Percentiles rank a stretch among this genome's conserved stretches.
Evolutionary conservation across 2,329 filamentous ascomycete species (phyloP).

Genomic region (Penicillium sp.): DNA sequence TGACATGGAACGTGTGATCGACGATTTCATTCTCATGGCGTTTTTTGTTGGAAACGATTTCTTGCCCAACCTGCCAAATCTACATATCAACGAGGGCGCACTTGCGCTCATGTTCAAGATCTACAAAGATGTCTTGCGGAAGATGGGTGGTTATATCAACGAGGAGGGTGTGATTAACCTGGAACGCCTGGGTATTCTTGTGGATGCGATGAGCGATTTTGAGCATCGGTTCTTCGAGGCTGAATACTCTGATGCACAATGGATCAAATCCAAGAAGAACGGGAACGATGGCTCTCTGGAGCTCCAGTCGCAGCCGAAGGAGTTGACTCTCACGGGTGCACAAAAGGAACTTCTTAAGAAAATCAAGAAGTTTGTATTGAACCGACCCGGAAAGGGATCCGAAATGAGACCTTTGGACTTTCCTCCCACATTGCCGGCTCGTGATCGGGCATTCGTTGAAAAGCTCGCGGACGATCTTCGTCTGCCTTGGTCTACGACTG

Average conservation of each 20-base stretch:
- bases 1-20: slow-evolving; percentile 93
- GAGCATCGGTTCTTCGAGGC: slow-evolving; percentile 91
- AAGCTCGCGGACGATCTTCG: slow-evolving; percentile 71
- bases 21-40: slow-evolving; percentile 99
- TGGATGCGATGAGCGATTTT: slow-evolving; percentile 81
- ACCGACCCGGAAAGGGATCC: slow-evolving; percentile 55
- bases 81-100: slow-evolving; percentile 98
- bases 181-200: slow-evolving; percentile 68
- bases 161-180: slow-evolving; percentile 91
- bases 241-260: slow-evolving; percentile 82
- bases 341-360: slow-evolving; percentile 80
- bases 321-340: slow-evolving; percentile 70
- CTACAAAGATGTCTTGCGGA: slow-evolving; percentile 86
- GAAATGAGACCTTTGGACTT: slow-evolving; percentile 64
- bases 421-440: slow-evolving; percentile 68
- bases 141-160: slow-evolving; percentile 92
- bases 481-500: slow-evolving; percentile 62
- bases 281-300: slow-evolving; percentile 65
- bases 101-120: slow-evolving; percentile 95
- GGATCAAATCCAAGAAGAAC: slow-evolving; percentile 84
- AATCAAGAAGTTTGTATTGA: slow-evolving; percentile 78
- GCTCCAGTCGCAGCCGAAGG: slow-evolving; percentile 54
- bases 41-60: slow-evolving; percentile 99
- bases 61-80: slow-evolving; percentile 87
- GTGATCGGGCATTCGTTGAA: slow-evolving; percentile 89